Conservation (phyloP, 495 filamentous ascomycete species). For the Penicillium ucsense region DNA sequence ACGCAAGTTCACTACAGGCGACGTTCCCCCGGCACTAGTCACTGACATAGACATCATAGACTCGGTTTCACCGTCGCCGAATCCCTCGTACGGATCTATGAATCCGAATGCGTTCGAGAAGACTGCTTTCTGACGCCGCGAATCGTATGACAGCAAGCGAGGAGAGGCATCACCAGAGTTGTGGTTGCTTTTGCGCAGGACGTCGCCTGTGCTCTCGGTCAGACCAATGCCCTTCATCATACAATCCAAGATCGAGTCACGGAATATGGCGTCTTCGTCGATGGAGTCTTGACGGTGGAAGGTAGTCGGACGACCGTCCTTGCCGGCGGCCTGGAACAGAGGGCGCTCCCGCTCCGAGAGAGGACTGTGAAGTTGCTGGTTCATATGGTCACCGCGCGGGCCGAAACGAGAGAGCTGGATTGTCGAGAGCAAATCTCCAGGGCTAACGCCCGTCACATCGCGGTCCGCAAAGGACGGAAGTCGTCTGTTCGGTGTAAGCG, state of each 20-base stretch:
- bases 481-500: slow-evolving; percentile 10
- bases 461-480: slow-evolving; percentile 8
- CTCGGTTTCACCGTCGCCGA: slow-evolving; percentile 75
- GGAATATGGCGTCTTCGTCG: slow-evolving; percentile 78
- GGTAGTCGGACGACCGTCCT: slow-evolving; percentile 29
- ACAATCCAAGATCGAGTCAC: slow-evolving; percentile 85
- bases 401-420: slow-evolving; percentile 62
- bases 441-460: slow-evolving; percentile 42
- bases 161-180: slow-evolving; percentile 79
- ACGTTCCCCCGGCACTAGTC: slow-evolving; percentile 42
- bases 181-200: slow-evolving; percentile 45
- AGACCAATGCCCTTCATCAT: slow-evolving; percentile 93
- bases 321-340: slow-evolving; percentile 40
- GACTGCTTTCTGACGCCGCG: slow-evolving; percentile 70
- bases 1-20: slow-evolving; percentile 49
- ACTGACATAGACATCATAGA: slow-evolving; percentile 65
- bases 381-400: slow-evolving; percentile 22
- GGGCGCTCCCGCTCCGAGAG: slow-evolving; percentile 47
- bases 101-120: slow-evolving; percentile 89
- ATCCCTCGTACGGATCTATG: slow-evolving; percentile 81
- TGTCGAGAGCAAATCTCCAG: slow-evolving; percentile 74
- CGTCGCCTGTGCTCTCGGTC: slow-evolving; percentile 50
- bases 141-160: slow-evolving; percentile 74
- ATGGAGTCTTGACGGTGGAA: slow-evolving; percentile 63
- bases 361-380: slow-evolving; percentile 39